phyloP scores from a whole-genome alignment of 1,284 basidiomycete genomes.

The Hypsizygus ulmarius region DNA sequence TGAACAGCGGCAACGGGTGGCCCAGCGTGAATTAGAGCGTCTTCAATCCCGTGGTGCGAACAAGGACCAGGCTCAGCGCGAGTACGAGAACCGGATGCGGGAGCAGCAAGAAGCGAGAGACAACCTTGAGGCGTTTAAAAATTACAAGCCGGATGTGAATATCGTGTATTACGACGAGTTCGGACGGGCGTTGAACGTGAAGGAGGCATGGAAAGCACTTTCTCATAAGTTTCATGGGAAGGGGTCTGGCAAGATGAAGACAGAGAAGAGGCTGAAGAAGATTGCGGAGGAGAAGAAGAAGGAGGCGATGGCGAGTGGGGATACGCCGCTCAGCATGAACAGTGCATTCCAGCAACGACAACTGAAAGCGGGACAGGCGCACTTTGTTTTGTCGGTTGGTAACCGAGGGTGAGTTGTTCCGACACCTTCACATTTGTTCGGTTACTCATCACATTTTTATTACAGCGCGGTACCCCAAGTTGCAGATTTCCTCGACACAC shows the following conservation, averaged over 20 bases:
- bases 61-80: conserved; percentile 91
- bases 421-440: conserved; percentile 4
- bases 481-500: conserved; percentile 72
- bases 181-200: conserved; percentile 84
- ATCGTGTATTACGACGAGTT: conserved; percentile 97
- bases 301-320: conserved; percentile 86
- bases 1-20: conserved; percentile 73
- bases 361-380: conserved; percentile 89
- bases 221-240: conserved; percentile 97
- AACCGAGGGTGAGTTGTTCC: conserved; percentile 75
- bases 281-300: conserved; percentile 93
- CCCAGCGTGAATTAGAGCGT: conserved; percentile 79
- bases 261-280: conserved; percentile 90
- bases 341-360: conserved; percentile 87
- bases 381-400: conserved; percentile 91
- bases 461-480: conserved; percentile 77
- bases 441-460: conserved; percentile 16
- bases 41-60: conserved; percentile 73
- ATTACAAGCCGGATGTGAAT: conserved; percentile 96
- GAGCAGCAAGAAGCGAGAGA: conserved; percentile 90
- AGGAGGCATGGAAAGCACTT: conserved; percentile 96
- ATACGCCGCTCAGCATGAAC: conserved; percentile 92
- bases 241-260: conserved; percentile 91
- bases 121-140: conserved; percentile 80
- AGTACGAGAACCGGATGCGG: conserved; percentile 90